phyloP scores from a whole-genome alignment of 2,329 filamentous ascomycete genomes.

The Aureobasidium sp. region DNA sequence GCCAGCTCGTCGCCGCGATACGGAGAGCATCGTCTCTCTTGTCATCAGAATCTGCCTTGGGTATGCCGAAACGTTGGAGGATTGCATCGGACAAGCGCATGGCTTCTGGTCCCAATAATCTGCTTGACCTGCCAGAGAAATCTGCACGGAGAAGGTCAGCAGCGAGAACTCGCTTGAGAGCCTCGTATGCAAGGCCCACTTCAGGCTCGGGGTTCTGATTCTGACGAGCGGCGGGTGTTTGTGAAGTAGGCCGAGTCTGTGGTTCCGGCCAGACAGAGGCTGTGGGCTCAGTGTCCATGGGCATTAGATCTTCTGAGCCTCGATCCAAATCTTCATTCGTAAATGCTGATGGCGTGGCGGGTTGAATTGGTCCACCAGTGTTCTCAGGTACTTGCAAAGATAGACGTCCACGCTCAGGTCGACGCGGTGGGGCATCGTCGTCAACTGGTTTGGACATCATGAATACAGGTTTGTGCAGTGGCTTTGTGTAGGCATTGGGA shows the following conservation, averaged over 20 bases:
- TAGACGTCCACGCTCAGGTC: slow-evolving; percentile 12
- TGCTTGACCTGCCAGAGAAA: slow-evolving; percentile 30
- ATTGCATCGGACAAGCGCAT: slow-evolving; percentile 39
- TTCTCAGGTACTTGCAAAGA: slow-evolving; percentile 54
- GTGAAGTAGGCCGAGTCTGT: not conserved
- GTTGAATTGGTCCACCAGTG: slow-evolving; percentile 50
- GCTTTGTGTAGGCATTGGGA: slow-evolving; percentile 24
- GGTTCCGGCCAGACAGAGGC: not conserved
- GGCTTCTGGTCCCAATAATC: slow-evolving; percentile 38
- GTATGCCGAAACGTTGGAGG: slow-evolving; percentile 31
- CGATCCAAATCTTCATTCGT: slow-evolving; percentile 42
- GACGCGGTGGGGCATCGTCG: not conserved
- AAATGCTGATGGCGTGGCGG: slow-evolving; percentile 52
- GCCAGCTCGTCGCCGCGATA: slow-evolving; percentile 36
- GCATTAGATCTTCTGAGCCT: slow-evolving; percentile 15
- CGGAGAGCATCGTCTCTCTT: slow-evolving; percentile 29
- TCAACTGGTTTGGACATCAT: slow-evolving; percentile 1
- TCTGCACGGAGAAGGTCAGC: slow-evolving; percentile 41
- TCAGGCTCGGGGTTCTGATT: not conserved
- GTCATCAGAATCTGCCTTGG: slow-evolving; percentile 26
- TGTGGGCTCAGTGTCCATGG: slow-evolving; percentile 13
- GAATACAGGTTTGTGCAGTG: slow-evolving; percentile 17
- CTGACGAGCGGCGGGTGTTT: not conserved
- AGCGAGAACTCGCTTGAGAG: slow-evolving; percentile 38
- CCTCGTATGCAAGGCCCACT: slow-evolving; percentile 30